phyloP scores from a whole-genome alignment of 345 rosid genomes.

The Eucalyptus regnans region DNA sequence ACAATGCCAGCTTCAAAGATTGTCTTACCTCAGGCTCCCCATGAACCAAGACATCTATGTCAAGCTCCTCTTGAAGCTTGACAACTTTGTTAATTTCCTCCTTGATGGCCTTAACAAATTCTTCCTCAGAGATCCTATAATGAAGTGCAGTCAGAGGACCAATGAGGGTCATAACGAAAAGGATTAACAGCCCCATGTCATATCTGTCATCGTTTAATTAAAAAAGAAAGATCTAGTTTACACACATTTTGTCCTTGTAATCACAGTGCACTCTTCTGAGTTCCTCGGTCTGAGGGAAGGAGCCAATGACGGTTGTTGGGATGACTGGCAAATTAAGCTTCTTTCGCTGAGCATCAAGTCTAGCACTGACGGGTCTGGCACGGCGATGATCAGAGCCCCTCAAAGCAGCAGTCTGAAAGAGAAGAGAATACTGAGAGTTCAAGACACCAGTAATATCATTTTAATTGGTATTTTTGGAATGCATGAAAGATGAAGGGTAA shows the following conservation, averaged over 20 bases:
- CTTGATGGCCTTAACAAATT: conserved; percentile 71
- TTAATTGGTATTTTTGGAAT: background rate
- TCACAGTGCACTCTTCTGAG: conserved; percentile 76
- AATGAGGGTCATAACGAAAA: background rate
- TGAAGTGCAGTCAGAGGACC: background rate
- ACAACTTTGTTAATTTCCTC: conserved; percentile 86
- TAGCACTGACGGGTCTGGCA: conserved; percentile 43
- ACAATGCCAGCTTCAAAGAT: too few species aligned
- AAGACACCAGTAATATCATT: background rate
- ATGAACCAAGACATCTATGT: conserved; percentile 91
- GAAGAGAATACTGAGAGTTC: background rate
- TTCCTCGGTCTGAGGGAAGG: conserved; percentile 73
- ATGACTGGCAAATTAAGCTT: conserved; percentile 46
- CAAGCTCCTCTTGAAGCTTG: conserved; percentile 82
- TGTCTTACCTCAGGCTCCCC: conserved; percentile 88
- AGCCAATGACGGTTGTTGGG: conserved; percentile 76
- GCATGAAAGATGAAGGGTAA: too few species aligned
- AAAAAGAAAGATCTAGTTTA: background rate
- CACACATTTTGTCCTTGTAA: conserved; percentile 90
- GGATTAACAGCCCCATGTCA: background rate
- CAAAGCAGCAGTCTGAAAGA: conserved; percentile 48
- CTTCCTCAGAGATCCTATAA: conserved; percentile 78
- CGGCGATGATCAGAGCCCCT: conserved; percentile 57
- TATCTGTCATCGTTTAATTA: background rate
- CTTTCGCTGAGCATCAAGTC: conserved; percentile 69